These are phyloP conservation scores for Diaporthe batatas DNA, from an alignment of 2,329 filamentous ascomycete genomes.

Conservation along the genomic window DNA sequence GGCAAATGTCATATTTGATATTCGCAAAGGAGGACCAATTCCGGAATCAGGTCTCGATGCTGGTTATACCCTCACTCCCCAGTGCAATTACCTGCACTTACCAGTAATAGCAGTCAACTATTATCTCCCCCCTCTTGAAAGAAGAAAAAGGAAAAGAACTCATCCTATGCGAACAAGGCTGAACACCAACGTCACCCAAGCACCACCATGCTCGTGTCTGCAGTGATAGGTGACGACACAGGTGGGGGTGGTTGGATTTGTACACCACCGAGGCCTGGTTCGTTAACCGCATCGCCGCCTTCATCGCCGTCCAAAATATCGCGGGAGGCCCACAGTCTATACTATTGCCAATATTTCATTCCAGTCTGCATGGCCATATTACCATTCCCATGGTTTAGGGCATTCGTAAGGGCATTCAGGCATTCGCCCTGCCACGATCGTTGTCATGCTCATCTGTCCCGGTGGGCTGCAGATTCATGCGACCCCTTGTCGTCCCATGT, in stretches of 20 bases:
- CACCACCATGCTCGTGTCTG: neutral
- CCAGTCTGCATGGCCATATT: slow-evolving; percentile 20
- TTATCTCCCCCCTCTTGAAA: neutral
- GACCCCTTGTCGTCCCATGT: slow-evolving; percentile 40
- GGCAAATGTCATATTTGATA: slow-evolving; percentile 12
- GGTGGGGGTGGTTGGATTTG: neutral
- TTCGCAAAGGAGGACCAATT: slow-evolving; percentile 21
- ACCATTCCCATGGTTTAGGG: slow-evolving; percentile 18
- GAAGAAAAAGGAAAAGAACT: neutral
- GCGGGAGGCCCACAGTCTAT: slow-evolving; percentile 5
- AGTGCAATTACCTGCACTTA: slow-evolving; percentile 6
- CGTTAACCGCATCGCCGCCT: slow-evolving; percentile 18
- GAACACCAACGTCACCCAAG: neutral
- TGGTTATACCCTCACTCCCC: neutral
- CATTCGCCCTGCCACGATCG: slow-evolving; percentile 11
- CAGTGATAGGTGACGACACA: neutral
- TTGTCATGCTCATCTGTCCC: slow-evolving; percentile 39
- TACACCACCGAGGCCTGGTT: slow-evolving; percentile 10
- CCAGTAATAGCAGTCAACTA: neutral
- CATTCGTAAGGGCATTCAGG: slow-evolving; percentile 1
- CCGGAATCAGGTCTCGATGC: neutral
- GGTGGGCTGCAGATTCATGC: slow-evolving; percentile 42
- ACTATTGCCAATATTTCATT: slow-evolving; percentile 42
- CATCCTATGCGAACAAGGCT: neutral
- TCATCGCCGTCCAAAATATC: slow-evolving; percentile 14